Base-by-base conservation (phyloP, 2,329 filamentous ascomycete species). In the Chaetomium strumarium region DNA sequence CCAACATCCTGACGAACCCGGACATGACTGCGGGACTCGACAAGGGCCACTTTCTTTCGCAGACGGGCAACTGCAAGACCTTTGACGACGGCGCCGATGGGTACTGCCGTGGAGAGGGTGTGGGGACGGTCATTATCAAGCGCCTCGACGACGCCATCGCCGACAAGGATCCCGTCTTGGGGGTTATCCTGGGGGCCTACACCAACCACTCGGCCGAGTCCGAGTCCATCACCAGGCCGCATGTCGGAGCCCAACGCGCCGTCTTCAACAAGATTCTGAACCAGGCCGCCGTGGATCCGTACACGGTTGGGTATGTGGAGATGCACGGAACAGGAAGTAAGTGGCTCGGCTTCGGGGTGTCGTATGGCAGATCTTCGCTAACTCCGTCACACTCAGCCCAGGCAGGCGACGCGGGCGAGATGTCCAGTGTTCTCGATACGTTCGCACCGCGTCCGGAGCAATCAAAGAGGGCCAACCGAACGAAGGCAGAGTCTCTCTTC, bases 311-410 rank as follows among this genome's bases (percentile, higher is more conserved):
- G 63, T 84, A 83, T 59, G 77, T 85, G 12, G 83, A 86, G 63
- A 80, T 84, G 75, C 83, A 86, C 64, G 83, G 83, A 13, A 86
- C 83, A 11, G 83, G 83, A 51, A 86, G n/a, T n/a, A n/a, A n/a
- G n/a, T n/a, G n/a, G n/a, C n/a, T n/a, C n/a, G n/a, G n/a, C n/a
- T n/a, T n/a, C n/a, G n/a, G n/a, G n/a, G n/a, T n/a, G n/a, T n/a
- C n/a, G n/a, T n/a, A n/a, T n/a, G n/a, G n/a, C n/a, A n/a, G n/a
- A n/a, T n/a, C n/a, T n/a, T n/a, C n/a, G n/a, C n/a, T n/a, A n/a
- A n/a, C n/a, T n/a, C n/a, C n/a, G n/a, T n/a, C n/a, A n/a, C n/a
- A n/a, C n/a, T n/a, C n/a, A n/a, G n/a, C 83, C 80, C 61, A 55
- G 38, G 51, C 30, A 2, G 49, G 49, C 6, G 49, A 51, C 29